Evolutionary conservation across 495 filamentous ascomycete species (phyloP).

Genomic region (Hamigera avellanea): DNA sequence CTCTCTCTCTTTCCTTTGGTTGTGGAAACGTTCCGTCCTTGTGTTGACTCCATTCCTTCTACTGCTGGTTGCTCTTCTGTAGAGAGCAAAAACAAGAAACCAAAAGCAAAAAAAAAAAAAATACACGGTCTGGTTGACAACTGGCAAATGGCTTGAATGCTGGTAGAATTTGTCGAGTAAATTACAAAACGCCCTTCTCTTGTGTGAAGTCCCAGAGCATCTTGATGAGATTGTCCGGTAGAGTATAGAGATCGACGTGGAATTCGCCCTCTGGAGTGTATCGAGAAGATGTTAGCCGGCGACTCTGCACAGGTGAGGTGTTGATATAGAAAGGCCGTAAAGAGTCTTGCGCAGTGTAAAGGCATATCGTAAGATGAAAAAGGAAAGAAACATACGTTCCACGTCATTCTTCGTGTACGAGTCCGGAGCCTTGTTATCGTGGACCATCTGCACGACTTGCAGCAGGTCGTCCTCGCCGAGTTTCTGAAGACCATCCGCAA

Average conservation of each 20-base stretch:
- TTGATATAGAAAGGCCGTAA: too few species aligned
- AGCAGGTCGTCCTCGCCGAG: conserved; percentile 82
- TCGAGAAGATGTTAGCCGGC: neutral
- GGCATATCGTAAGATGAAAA: conserved; percentile 1
- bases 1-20: too few species aligned
- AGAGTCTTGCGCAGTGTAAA: conserved; percentile 3
- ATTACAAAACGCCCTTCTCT: conserved; percentile 30
- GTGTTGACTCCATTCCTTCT: too few species aligned
- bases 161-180: neutral
- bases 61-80: too few species aligned
- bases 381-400: conserved; percentile 52
- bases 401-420: conserved; percentile 97
- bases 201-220: conserved; percentile 85
- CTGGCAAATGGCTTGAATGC: neutral
- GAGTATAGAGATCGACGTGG: conserved; percentile 93
- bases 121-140: neutral
- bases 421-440: conserved; percentile 84
- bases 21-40: too few species aligned
- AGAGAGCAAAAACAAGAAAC: too few species aligned
- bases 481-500: conserved; percentile 84
- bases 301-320: neutral
- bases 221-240: conserved; percentile 68
- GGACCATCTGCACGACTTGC: conserved; percentile 92
- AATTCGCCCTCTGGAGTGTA: conserved; percentile 76
- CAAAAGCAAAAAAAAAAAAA: conserved; percentile 4